Percentiles rank a stretch among this genome's conserved stretches.
Conservation (phyloP, 768 basidiomycete species). For the Tylopilus rubrobrunneus region DNA sequence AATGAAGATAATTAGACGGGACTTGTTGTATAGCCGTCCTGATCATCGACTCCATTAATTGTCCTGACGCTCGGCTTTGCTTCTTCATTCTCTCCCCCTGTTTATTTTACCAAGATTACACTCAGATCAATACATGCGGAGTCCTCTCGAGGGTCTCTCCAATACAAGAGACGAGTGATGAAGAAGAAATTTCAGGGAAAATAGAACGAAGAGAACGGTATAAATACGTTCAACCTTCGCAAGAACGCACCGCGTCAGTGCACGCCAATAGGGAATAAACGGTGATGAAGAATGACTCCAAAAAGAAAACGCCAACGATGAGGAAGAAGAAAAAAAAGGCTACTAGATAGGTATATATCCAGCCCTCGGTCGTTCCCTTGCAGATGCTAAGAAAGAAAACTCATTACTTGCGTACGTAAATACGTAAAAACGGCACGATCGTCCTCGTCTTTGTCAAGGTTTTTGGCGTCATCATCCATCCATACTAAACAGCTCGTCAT, state of each 20-base stretch:
- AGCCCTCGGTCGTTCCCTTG: conserved; percentile 25
- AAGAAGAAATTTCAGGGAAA: not conserved
- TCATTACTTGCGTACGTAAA: conserved; percentile 27
- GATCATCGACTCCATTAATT: no score
- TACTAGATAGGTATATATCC: conserved; percentile 30
- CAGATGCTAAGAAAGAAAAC: conserved; percentile 4
- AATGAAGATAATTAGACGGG: no score
- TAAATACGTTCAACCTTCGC: conserved; percentile 20
- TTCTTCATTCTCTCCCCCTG: not conserved
- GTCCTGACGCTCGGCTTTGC: no score
- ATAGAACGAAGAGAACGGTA: conserved; percentile 17
- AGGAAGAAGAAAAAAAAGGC: conserved; percentile 9
- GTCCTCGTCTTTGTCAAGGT: not conserved
- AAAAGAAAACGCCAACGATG: no score
- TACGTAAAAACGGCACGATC: conserved; percentile 12
- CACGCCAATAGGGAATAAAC: not conserved
- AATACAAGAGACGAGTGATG: conserved; percentile 4
- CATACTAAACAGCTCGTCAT: conserved; percentile 73
- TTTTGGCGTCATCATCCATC: conserved; percentile 38
- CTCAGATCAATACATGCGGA: conserved; percentile 18
- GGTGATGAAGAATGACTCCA: not conserved
- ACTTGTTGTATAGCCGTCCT: no score
- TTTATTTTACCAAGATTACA: conserved; percentile 16
- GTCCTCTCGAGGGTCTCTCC: conserved; percentile 7
- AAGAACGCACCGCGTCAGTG: no score